phyloP scores from a whole-genome alignment of 305 asterid species.

The Solanum chacoense region DNA sequence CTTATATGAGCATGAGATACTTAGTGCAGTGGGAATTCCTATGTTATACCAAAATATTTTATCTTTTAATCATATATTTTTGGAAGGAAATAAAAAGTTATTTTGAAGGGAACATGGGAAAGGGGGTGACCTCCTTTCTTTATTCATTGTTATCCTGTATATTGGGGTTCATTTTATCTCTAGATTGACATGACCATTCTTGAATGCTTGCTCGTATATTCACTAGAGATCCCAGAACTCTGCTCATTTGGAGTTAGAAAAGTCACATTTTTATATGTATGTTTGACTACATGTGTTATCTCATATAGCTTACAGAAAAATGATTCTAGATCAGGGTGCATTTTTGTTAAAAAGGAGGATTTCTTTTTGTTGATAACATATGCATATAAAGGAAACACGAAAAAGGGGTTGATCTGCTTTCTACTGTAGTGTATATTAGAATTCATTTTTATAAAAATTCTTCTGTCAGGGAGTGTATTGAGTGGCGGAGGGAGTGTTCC shows the following conservation, averaged over 20 bases:
- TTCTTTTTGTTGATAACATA: background rate
- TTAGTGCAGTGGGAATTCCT: background rate
- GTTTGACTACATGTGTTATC: background rate
- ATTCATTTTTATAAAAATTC: background rate
- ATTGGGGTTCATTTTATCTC: background rate
- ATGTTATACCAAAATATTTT: background rate
- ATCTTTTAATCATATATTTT: background rate
- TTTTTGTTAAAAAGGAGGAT: too few species aligned
- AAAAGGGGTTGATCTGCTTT: background rate
- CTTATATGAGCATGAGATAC: background rate
- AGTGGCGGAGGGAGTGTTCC: slow-evolving; percentile 44
- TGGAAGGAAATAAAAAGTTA: background rate
- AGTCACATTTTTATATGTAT: background rate
- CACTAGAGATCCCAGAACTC: background rate
- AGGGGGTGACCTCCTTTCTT: background rate
- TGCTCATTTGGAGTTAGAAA: background rate
- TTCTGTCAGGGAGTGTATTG: slow-evolving; percentile 26
- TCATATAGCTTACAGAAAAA: background rate
- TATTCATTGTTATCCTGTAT: background rate
- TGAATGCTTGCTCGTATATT: background rate
- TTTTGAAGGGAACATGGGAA: background rate
- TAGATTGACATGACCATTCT: background rate
- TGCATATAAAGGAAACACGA: background rate
- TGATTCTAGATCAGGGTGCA: background rate
- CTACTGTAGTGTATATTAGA: background rate